Percentiles rank a stretch among this genome's conserved stretches.
phyloP scores from a whole-genome alignment of 345 rosid species.

The Alliaria petiolata region DNA sequence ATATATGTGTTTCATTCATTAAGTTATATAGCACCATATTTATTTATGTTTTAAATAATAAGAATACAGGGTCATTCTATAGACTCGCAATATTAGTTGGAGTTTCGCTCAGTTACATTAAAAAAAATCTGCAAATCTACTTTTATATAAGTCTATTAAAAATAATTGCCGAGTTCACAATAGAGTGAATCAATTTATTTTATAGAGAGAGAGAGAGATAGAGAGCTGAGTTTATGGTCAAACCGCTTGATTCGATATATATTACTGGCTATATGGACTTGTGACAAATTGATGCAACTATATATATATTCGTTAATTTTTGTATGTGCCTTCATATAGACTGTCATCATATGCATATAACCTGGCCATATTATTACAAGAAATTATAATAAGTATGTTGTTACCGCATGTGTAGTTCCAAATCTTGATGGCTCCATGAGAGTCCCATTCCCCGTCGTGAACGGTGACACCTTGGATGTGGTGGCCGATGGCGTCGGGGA shows the following conservation, averaged over 20 bases:
- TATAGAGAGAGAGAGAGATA: no score
- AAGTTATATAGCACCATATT: background rate
- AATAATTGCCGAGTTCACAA: no score
- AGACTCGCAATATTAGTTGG: background rate
- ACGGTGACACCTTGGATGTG: conserved; percentile 32
- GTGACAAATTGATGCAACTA: background rate
- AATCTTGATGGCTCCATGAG: conserved; percentile 35
- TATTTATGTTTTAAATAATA: background rate
- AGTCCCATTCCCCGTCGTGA: conserved; percentile 35
- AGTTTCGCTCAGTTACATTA: background rate
- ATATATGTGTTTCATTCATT: background rate
- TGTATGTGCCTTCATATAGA: background rate
- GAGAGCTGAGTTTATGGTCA: background rate
- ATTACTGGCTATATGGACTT: background rate
- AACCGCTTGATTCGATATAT: background rate
- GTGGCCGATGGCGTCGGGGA: conserved; percentile 33
- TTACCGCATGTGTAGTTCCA: conserved; percentile 37
- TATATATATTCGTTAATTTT: background rate
- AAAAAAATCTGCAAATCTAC: no score
- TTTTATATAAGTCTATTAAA: no score
- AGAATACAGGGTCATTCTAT: no score
- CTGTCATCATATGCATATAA: background rate
- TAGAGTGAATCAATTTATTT: background rate
- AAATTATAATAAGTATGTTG: background rate
- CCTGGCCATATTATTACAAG: background rate